A percentile compares a stretch with the other conserved stretches of the same genome.
Evolutionary conservation across 176 grass and related monocot species (phyloP).

Genomic region (Oryza brachyantha): DNA sequence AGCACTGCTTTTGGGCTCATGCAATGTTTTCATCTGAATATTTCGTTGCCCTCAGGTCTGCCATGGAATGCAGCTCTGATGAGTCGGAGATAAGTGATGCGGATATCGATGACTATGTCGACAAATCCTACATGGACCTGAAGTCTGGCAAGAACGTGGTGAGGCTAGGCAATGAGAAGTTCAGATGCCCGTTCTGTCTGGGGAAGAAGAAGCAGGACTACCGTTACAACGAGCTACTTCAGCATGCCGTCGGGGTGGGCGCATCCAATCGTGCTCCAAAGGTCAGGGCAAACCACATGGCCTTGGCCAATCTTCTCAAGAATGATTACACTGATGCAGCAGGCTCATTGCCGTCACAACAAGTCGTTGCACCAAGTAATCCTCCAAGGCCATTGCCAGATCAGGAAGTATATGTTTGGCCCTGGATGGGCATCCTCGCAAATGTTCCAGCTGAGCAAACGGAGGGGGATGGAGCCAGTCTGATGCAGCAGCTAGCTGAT

Average conservation of each 20-base stretch:
- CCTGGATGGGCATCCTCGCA: conserved; percentile 55
- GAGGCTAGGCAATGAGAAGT: conserved; percentile 27
- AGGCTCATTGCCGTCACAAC: not conserved
- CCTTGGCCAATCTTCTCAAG: conserved; percentile 45
- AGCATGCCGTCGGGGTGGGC: conserved; percentile 47
- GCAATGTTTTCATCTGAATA: not conserved
- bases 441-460: conserved; percentile 39
- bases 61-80: conserved; percentile 46
- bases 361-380: not conserved
- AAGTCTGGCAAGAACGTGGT: conserved; percentile 30
- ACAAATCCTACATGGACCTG: conserved; percentile 27
- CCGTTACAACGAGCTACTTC: conserved; percentile 46
- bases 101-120: conserved; percentile 46
- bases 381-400: conserved; percentile 33
- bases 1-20: not conserved
- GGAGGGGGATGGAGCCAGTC: not conserved
- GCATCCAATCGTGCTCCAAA: conserved; percentile 49
- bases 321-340: conserved; percentile 29
- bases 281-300: conserved; percentile 55
- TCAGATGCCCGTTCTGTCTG: conserved; percentile 47
- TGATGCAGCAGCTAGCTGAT: conserved; percentile 31
- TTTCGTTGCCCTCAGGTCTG: conserved; percentile 17
- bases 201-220: conserved; percentile 71
- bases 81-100: conserved; percentile 59
- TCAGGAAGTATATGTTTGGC: conserved; percentile 42